Base-by-base conservation (phyloP, 2,329 filamentous ascomycete species). In the Cladosporium sp. region DNA sequence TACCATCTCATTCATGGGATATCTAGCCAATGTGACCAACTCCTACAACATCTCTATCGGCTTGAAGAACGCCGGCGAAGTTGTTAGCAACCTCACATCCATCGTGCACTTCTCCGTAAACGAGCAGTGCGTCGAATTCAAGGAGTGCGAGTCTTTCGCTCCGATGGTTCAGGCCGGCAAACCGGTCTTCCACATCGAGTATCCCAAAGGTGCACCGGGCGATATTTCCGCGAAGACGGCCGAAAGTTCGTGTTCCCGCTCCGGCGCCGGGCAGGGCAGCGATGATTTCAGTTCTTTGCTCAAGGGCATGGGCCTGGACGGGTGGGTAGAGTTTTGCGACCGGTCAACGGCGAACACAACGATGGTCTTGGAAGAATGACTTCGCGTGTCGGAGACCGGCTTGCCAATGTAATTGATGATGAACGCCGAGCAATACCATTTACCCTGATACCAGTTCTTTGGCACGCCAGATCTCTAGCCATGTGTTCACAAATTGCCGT, bases 131-230 rank as follows among this genome's bases (percentile, higher is more conserved):
- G 82, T 83, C 18, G 71, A 88, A 73, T 86, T 86, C 71, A 68
- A 78, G 3, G 88, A 91, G 74, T 91, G 89, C 74, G 78, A 79
- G 49, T 82, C 78, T 1, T 91, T 88, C 74, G 76, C 79, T 1
- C 76, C 83, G 2, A 91, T 91, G 72, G 82, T 88, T 59, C 71
- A 82, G 14, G 83, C 83, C 7, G 81, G 81, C 28, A 91, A 91
- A 75, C 88, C 89, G 2, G 89, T 92, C 38, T 91, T 91, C 74
- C 87, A 91, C 74, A 90, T 92, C 69, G 89, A 92, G 78, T 92
- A 92, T 73, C 88, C 87, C 6, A 80, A 84, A 52, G 82, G 80
- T 12, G 64, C 59, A 18, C 64, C 67, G 5, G 10, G 75, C 74
- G 8, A 76, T 78, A 68, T 78, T 78, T 62, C 66, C 73, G 47